These are phyloP conservation scores for Leccinum subfulvum DNA, from an alignment of 1,284 basidiomycete genomes.

Conservation along the genomic window DNA sequence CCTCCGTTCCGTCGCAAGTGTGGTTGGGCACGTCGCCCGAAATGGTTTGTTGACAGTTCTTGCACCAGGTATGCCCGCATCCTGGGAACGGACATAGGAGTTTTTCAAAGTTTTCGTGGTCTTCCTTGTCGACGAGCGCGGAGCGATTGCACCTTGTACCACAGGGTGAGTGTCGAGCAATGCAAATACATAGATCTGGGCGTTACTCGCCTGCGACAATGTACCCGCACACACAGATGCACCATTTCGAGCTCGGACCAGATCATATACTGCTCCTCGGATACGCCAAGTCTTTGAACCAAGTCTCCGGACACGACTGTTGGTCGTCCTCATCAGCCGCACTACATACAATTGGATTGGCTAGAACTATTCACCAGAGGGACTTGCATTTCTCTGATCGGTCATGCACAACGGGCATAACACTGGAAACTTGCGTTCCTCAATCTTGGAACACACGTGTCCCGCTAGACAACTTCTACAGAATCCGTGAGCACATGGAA, in stretches of 20 bases:
- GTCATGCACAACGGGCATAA: constrained; percentile 55
- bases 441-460: constrained; percentile 48
- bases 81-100: constrained; percentile 41
- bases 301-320: constrained; percentile 42
- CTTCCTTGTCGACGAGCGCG: constrained; percentile 48
- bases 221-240: constrained; percentile 49
- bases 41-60: constrained; percentile 48
- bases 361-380: constrained; percentile 38
- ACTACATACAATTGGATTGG: not conserved
- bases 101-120: constrained; percentile 39
- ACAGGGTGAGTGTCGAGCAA: constrained; percentile 5
- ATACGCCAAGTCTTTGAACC: constrained; percentile 46
- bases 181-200: not conserved
- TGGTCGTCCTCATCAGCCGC: constrained; percentile 1
- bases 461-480: constrained; percentile 46
- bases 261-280: constrained; percentile 43
- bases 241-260: constrained; percentile 55
- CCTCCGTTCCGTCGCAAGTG: constrained; percentile 56
- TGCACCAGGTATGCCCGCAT: constrained; percentile 56
- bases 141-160: constrained; percentile 44
- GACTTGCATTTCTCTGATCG: constrained; percentile 31
- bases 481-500: constrained; percentile 26
- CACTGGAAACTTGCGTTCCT: constrained; percentile 56
- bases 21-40: constrained; percentile 39
- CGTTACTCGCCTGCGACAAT: constrained; percentile 29